Conservation (phyloP, 2,329 filamentous ascomycete genomes). For the Monilinia vaccinii-corymbosi region DNA sequence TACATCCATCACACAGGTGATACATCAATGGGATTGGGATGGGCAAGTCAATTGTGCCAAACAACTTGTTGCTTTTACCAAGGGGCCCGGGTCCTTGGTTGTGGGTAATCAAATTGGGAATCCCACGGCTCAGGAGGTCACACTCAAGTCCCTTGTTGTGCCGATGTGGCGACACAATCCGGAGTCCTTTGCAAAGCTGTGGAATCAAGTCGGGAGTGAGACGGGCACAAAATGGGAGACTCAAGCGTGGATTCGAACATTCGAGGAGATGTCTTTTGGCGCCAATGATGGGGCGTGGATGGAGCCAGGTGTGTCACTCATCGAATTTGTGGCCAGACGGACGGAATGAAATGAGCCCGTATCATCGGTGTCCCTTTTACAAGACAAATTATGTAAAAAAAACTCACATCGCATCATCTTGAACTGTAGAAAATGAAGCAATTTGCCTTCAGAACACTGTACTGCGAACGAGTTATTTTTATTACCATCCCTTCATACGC, state of each 20-base stretch:
- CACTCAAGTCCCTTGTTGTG: background rate
- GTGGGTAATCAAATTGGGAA: slow-evolving; percentile 10
- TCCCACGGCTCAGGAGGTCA: background rate
- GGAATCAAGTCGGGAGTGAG: slow-evolving; percentile 8
- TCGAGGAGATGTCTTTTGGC: slow-evolving; percentile 7
- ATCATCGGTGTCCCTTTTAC: no score
- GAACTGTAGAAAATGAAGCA: no score
- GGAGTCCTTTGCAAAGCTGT: slow-evolving; percentile 9
- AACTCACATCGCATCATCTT: no score
- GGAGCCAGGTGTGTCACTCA: background rate
- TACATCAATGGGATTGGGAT: slow-evolving; percentile 36
- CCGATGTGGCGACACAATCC: slow-evolving; percentile 9
- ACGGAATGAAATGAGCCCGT: background rate
- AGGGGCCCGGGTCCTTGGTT: background rate
- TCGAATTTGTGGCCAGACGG: background rate
- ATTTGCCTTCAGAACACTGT: no score
- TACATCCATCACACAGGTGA: slow-evolving; percentile 34
- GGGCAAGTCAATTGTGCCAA: slow-evolving; percentile 24
- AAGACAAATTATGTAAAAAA: no score
- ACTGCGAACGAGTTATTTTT: no score
- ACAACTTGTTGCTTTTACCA: slow-evolving; percentile 7
- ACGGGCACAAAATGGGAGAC: slow-evolving; percentile 12
- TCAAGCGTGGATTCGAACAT: background rate
- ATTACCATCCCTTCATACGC: no score
- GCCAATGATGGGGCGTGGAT: slow-evolving; percentile 1